Percentiles rank a stretch among this genome's conserved stretches.
Conservation (phyloP, 2,329 filamentous ascomycete genomes). For the Xylaria sp. region DNA sequence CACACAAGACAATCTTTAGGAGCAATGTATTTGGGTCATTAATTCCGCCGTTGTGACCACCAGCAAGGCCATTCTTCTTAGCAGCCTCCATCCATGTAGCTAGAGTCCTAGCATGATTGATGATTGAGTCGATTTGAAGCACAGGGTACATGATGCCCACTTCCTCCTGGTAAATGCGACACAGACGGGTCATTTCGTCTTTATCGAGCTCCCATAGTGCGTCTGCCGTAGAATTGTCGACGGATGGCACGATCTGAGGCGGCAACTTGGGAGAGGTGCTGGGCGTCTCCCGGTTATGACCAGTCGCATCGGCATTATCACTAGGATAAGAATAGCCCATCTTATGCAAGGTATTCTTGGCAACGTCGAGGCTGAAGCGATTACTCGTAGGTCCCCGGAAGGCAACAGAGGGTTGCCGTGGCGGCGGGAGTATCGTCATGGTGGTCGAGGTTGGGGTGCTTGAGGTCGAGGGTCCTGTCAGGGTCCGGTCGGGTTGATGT, state of each 20-base stretch:
- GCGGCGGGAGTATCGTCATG: conserved; percentile 58
- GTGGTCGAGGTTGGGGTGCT: conserved; percentile 57
- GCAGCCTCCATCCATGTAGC: conserved; percentile 75
- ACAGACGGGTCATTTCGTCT: conserved; percentile 82
- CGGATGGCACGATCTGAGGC: conserved; percentile 52
- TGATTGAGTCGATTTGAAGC: conserved; percentile 76
- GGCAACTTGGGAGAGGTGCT: conserved; percentile 49
- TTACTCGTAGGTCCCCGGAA: conserved; percentile 89
- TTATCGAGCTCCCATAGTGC: conserved; percentile 82
- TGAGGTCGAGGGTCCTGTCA: conserved; percentile 52
- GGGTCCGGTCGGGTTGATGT: conserved; percentile 53
- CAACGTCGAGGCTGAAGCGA: conserved; percentile 85
- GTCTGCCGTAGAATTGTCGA: conserved; percentile 60
- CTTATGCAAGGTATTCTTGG: conserved; percentile 84
- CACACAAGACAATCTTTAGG: conserved; percentile 86
- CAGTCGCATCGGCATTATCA: conserved; percentile 70
- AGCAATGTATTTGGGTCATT: conserved; percentile 69
- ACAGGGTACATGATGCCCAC: conserved; percentile 94
- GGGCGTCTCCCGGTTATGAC: conserved; percentile 53
- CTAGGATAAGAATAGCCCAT: conserved; percentile 82
- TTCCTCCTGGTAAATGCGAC: conserved; percentile 86
- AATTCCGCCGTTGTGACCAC: conserved; percentile 52
- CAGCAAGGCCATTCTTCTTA: conserved; percentile 50
- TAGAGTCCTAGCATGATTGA: conserved; percentile 74
- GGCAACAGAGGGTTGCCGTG: conserved; percentile 72